Evolutionary conservation across 2,329 filamentous ascomycete species (phyloP), one percentile per base, ranked within the genome.

Genomic region (Xylaria digitata): DNA sequence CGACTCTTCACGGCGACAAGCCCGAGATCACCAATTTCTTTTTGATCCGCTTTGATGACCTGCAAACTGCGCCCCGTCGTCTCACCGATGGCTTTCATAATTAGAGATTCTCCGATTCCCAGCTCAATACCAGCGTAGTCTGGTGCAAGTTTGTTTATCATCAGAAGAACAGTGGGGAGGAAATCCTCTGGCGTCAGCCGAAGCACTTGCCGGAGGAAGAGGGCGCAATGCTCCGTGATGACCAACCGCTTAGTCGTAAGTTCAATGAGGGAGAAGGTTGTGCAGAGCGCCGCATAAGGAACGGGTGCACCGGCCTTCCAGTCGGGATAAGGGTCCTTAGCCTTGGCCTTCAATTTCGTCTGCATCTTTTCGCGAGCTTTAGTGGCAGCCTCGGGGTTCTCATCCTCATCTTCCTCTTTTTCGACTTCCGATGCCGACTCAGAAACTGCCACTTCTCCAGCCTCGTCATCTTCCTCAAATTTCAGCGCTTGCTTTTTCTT

Each of bases 61-160:
- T 90, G 86, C 53, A 97, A 81, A 75, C 90, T 97, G 67, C 96
- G 90, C 9, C 96, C 96, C 0, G 96, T 99, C 34, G 90, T 92
- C 81, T 98, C 95, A 11, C 95, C 95, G 75, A 99, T 97, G 5
- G 96, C 93, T 79, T 98, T 99, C 94, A 98, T 98, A 75, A 99
- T 97, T 32, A 99, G 81, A 0, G 95, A 98, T 80, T 99, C 96
- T 63, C 96, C 96, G 73, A 99, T 99, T n/a, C 96, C 96, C 34
- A 99, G 86, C 80, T 99, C 96, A 69, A 99, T 94, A 21, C 96
- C 96, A 49, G 94, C 91, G 78, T 97, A 99, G 76, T 99, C 96
- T 2, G 96, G 95, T 2, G 96, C 96, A 30, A 99, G 88, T 79
- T 98, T 98, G 81, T 97, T 97, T 79, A 97, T 92, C 96, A 99